phyloP scores from a whole-genome alignment of 306 rosid species.

The Albizia julibrissin region DNA sequence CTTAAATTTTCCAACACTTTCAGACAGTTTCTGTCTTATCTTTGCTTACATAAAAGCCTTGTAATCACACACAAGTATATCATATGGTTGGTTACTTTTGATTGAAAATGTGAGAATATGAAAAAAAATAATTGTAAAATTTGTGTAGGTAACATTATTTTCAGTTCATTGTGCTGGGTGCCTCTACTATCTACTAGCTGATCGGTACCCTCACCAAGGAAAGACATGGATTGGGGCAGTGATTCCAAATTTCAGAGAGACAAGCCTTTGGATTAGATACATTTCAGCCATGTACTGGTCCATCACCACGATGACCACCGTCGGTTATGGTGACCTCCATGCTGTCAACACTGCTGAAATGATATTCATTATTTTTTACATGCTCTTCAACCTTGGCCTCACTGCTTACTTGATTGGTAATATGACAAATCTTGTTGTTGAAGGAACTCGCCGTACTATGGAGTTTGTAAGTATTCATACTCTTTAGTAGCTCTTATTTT shows the following conservation, averaged over 20 bases:
- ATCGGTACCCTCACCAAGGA: constrained; percentile 68
- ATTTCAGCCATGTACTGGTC: constrained; percentile 92
- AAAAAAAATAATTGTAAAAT: not conserved
- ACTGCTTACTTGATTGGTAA: constrained; percentile 93
- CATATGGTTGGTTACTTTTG: not conserved
- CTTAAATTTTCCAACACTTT: not conserved
- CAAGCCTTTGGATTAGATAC: constrained; percentile 70
- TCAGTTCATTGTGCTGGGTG: constrained; percentile 90
- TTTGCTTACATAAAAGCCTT: not conserved
- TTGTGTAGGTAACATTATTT: constrained; percentile 69
- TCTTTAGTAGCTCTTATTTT: not conserved
- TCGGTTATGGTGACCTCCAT: constrained; percentile 94
- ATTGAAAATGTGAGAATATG: not conserved
- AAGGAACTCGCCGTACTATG: constrained; percentile 98
- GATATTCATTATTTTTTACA: constrained; percentile 87
- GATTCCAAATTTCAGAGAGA: constrained; percentile 73
- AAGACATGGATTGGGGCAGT: constrained; percentile 84
- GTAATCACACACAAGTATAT: no score
- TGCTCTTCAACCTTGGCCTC: constrained; percentile 96
- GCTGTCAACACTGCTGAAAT: constrained; percentile 81
- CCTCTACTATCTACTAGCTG: constrained; percentile 83
- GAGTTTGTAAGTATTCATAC: constrained; percentile 64
- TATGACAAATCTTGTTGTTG: constrained; percentile 97
- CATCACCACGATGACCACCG: constrained; percentile 92
- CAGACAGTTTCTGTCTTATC: not conserved